Percentiles rank a stretch among this genome's conserved stretches.
These are phyloP conservation scores for Mitragyna speciosa DNA, from an alignment of 257 asterid genomes.

Conservation along the genomic window DNA sequence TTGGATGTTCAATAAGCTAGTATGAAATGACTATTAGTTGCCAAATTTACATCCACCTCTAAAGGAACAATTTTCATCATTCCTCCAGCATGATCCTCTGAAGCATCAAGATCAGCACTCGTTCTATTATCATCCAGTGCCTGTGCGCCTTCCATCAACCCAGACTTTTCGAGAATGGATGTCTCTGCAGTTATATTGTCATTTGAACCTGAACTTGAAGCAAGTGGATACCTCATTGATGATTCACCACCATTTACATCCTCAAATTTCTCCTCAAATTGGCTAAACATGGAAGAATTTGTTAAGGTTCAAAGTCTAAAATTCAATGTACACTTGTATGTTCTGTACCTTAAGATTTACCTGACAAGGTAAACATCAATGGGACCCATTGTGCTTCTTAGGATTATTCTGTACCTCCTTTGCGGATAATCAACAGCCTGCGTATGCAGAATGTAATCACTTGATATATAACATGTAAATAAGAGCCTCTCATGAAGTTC, in stretches of 20 bases:
- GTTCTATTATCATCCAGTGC: constrained; percentile 45
- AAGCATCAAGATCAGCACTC: constrained; percentile 39
- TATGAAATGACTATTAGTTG: constrained; percentile 7
- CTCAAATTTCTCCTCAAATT: constrained; percentile 90
- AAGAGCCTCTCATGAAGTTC: constrained; percentile 20
- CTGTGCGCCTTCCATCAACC: constrained; percentile 39
- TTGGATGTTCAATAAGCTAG: not conserved
- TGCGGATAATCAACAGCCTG: constrained; percentile 93
- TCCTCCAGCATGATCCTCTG: constrained; percentile 70
- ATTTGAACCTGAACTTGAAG: constrained; percentile 65
- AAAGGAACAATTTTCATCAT: constrained; percentile 81
- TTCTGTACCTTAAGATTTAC: constrained; percentile 34
- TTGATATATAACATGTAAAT: constrained; percentile 24
- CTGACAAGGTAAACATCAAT: constrained; percentile 96
- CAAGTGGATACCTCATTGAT: constrained; percentile 47
- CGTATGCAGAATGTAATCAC: constrained; percentile 17
- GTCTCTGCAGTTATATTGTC: constrained; percentile 45
- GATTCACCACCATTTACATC: constrained; percentile 64
- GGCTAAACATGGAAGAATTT: constrained; percentile 44
- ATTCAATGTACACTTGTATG: not conserved
- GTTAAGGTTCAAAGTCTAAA: not conserved
- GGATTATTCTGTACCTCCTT: constrained; percentile 91
- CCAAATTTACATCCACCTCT: constrained; percentile 64
- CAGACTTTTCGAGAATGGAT: constrained; percentile 34
- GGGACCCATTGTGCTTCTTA: constrained; percentile 96